Evolutionary conservation across 2,329 filamentous ascomycete species (phyloP).

Genomic region (Chaetothyriales sp.): DNA sequence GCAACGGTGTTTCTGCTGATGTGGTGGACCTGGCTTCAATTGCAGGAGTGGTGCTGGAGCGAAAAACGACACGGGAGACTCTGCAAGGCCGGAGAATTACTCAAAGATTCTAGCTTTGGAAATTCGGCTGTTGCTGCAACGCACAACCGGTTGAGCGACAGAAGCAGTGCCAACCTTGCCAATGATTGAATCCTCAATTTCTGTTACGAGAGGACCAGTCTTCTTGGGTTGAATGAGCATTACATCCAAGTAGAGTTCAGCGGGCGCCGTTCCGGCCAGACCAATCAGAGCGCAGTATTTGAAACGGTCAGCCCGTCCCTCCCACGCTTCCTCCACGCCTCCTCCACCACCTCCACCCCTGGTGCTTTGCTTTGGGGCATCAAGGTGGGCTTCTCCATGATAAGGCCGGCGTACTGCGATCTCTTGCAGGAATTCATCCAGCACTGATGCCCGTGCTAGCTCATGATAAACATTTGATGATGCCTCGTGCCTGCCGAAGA

Average conservation of each 20-base stretch:
- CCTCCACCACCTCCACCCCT: too few species aligned
- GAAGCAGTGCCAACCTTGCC: neutral
- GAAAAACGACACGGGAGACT: neutral
- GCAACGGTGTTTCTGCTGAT: slow-evolving; percentile 3
- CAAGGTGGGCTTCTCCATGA: neutral
- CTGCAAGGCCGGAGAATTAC: neutral
- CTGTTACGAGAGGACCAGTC: neutral
- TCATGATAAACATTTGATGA: neutral
- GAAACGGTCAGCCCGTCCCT: neutral
- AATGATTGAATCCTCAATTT: neutral
- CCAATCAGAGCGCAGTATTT: slow-evolving; percentile 4
- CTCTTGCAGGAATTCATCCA: neutral
- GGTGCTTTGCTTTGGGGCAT: neutral
- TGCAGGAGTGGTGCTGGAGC: neutral
- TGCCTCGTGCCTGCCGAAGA: neutral
- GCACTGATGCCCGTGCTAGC: neutral
- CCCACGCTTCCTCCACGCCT: too few species aligned
- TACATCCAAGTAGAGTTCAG: neutral
- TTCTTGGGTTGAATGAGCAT: neutral
- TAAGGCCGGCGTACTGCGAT: neutral
- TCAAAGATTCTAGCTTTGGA: neutral
- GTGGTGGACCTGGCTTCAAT: neutral
- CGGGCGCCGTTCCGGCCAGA: slow-evolving; percentile 7
- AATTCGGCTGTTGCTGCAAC: too few species aligned
- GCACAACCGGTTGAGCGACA: too few species aligned